Conservation (phyloP, 2,329 filamentous ascomycete genomes). For the Diaporthe ampelina region DNA sequence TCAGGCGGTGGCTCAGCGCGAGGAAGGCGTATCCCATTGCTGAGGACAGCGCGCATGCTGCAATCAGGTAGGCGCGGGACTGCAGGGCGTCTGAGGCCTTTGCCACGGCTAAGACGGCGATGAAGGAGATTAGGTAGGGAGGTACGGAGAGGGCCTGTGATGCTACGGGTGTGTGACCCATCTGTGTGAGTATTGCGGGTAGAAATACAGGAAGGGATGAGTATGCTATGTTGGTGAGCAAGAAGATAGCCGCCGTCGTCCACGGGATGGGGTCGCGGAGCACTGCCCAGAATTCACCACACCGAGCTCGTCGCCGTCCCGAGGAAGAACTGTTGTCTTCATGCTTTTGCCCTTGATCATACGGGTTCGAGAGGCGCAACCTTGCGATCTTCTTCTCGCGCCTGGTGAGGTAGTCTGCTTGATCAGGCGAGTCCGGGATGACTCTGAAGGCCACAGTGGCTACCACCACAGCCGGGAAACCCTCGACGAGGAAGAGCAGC, state of each 20-base stretch:
- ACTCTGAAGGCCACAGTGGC: constrained; percentile 80
- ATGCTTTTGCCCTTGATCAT: constrained; percentile 36
- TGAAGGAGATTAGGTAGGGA: constrained; percentile 83
- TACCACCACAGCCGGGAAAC: constrained; percentile 84
- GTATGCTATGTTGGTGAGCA: constrained; percentile 90
- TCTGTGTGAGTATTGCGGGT: constrained; percentile 81
- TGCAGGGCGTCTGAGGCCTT: constrained; percentile 77
- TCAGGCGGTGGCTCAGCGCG: constrained; percentile 69
- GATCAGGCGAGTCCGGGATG: constrained; percentile 82
- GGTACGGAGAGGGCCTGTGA: constrained; percentile 86
- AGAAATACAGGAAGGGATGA: constrained; percentile 89
- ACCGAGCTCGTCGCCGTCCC: not conserved
- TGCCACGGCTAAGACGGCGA: constrained; percentile 79
- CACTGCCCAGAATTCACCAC: constrained; percentile 55
- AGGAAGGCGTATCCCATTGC: constrained; percentile 71
- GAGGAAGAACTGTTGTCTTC: constrained; percentile 42
- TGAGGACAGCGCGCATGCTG: constrained; percentile 78
- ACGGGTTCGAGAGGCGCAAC: constrained; percentile 66
- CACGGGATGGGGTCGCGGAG: constrained; percentile 78
- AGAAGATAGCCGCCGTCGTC: constrained; percentile 86
- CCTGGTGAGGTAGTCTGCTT: constrained; percentile 72
- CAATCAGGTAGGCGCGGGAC: constrained; percentile 75
- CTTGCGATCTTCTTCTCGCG: constrained; percentile 79
- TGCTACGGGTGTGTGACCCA: constrained; percentile 78
- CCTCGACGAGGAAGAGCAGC: constrained; percentile 86